Evolutionary conservation across 129 eudicot genomes (phyloP), one percentile per base, ranked within the genome.

Genomic region (Cynara cardunculus): DNA sequence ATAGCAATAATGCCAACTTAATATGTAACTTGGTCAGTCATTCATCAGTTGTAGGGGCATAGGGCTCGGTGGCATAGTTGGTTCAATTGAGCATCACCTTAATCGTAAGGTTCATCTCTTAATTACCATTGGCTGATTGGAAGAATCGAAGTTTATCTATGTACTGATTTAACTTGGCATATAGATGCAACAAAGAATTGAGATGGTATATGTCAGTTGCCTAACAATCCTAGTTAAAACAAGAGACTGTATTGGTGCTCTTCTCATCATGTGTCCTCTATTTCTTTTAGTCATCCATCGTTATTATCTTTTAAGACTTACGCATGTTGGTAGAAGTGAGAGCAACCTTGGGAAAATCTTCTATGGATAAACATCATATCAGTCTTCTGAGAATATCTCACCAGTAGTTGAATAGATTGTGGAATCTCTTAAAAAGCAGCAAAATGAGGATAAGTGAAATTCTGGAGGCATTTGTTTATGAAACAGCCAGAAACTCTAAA

Each of bases 231-330:
- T 79, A 71, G 9, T 30, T 12, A 4, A 53, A 12, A 70, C 22
- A 53, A 61, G 83, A 71, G 72, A 79, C 66, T 30, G 70, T 76
- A 69, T 44, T 24, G 75, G 35, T 9, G 25, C 68, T 61, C 11
- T 61, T 61, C 26, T 61, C 25, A 21, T 61, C 68, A n/a, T 61
- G 68, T 21, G 26, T 25, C 66, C 24, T 61, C 25, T 2, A 21
- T 61, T n/a, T 61, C 68, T 61, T 61, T 6, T 61, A 61, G 26
- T 2, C 3, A 6, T 61, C 25, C 68, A 59, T 59, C 12, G 25
- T 61, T 59, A 59, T 59, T 4, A 59, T 59, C 25, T 56, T 16
- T 56, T 16, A 44, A 1, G 12, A 44, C 59, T 44, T 44, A 44
- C 59, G n/a, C 14, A 44, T 44, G 59, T 44, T 44, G 59, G 59